Percentiles rank a stretch among this genome's conserved stretches.
Evolutionary conservation across 208 protist genomes (phyloP).

Genomic region (Trypanosoma melophagium): DNA sequence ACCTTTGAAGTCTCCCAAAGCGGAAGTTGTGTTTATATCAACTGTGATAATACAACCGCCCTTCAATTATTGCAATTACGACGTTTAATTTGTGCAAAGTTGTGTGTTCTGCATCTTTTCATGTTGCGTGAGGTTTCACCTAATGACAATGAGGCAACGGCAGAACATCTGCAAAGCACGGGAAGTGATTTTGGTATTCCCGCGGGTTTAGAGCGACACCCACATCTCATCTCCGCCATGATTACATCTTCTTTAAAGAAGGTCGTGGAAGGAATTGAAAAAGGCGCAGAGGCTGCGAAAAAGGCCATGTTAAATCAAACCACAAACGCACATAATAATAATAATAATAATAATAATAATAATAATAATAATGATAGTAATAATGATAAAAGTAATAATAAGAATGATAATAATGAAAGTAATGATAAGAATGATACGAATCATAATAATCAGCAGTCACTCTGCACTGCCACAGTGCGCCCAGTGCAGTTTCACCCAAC

Average conservation of each 20-base stretch:
- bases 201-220: constrained; percentile 26
- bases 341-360: too few relatives aligned
- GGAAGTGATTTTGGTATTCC: constrained; percentile 76
- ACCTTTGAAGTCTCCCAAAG: constrained; percentile 49
- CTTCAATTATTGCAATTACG: constrained; percentile 72
- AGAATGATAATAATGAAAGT: too few relatives aligned
- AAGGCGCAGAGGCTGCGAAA: constrained; percentile 14
- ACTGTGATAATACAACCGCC: constrained; percentile 52
- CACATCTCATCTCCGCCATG: constrained; percentile 44
- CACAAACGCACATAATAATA: too few relatives aligned
- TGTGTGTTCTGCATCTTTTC: constrained; percentile 58
- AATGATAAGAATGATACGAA: not conserved
- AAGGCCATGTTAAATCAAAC: too few relatives aligned
- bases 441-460: constrained; percentile 4
- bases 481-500: constrained; percentile 21
- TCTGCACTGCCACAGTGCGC: constrained; percentile 30
- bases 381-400: too few relatives aligned
- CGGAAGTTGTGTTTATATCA: constrained; percentile 45
- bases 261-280: constrained; percentile 42
- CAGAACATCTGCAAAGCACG: constrained; percentile 27
- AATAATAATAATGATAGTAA: too few relatives aligned
- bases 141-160: constrained; percentile 40
- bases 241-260: constrained; percentile 49
- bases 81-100: constrained; percentile 62
- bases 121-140: constrained; percentile 43